Evolutionary conservation across 768 basidiomycete species (phyloP).

Genomic region (Filobasidium wieringae): DNA sequence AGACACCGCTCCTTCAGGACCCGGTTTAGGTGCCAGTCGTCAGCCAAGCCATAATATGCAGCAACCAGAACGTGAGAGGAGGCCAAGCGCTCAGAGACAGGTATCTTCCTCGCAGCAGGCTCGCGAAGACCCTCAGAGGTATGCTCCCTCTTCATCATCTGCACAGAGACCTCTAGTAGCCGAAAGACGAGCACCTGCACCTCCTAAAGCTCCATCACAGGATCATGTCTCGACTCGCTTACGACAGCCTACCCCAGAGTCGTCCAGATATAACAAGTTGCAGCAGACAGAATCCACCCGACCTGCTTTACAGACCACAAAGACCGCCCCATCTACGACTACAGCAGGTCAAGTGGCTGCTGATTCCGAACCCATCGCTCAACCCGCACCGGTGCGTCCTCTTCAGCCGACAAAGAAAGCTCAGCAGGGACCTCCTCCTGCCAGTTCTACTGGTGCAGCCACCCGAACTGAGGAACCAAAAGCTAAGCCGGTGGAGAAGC

Average conservation of each 20-base stretch:
- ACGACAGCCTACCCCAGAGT: not conserved
- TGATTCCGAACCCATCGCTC: conserved; percentile 23
- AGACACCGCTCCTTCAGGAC: conserved; percentile 37
- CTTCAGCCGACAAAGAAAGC: conserved; percentile 54
- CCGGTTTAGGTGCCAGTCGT: not conserved
- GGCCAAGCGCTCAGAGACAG: not conserved
- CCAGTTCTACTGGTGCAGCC: conserved; percentile 14
- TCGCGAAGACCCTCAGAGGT: not conserved
- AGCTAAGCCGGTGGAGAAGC: conserved; percentile 51
- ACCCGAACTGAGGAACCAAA: conserved; percentile 41
- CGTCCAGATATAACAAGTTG: not conserved
- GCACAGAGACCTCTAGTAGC: conserved; percentile 24
- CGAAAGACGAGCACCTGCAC: conserved; percentile 32
- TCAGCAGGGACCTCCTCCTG: conserved; percentile 11
- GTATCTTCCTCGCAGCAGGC: not conserved
- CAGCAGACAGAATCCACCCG: not conserved
- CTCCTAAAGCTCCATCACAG: conserved; percentile 16
- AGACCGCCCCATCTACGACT: not conserved
- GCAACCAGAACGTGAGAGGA: conserved; percentile 14
- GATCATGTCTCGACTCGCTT: not conserved
- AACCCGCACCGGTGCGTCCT: conserved; percentile 58
- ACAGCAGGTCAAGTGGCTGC: not conserved
- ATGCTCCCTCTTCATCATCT: conserved; percentile 1
- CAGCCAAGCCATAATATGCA: conserved; percentile 12
- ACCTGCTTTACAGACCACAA: not conserved